Base-by-base conservation (phyloP, 805 yeast species). In the Dipodascopsis tothii region DNA sequence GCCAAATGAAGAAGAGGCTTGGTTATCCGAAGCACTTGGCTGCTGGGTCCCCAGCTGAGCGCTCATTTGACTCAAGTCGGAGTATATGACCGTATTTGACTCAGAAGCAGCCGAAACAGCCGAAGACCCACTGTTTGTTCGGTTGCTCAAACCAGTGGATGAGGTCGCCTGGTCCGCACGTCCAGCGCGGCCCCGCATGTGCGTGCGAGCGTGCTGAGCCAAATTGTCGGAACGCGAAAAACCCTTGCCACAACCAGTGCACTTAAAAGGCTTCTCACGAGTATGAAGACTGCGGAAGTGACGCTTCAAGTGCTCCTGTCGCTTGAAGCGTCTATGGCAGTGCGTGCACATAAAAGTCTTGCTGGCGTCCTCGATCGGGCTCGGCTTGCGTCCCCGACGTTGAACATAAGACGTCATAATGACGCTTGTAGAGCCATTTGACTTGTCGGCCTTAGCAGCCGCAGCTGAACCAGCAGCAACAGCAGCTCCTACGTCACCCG, bases 211-310 rank as follows among this genome's bases (percentile, higher is more conserved):
- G 43, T 62, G 65, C 56, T 61, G 65, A 14, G 65, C 43, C 28
- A 61, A 54, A 45, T 61, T 61, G 45, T 61, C 65, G 16, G 62
- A 57, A 21, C 65, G 54, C 20, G 65, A 61, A 41, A 61, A 61
- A 44, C 46, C 40, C 53, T 61, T 61, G 33, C 59, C 57, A 37
- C 65, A 61, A 20, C 51, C 49, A n/a, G 43, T 50, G 46, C 65
- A 61, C 37, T 51, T 55, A 47, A 56, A 61, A 3, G 65, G 52
- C 39, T 48, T 72, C 51, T 83, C 90, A 50, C 77, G 75, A 3
- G 86, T 76, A 61, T 87, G 96, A 3, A 48, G 47, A 1, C 87
- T 70, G 52, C 87, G 71, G 60, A 71, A 65, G 62, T 87, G 96
- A 21, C 72, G 60, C 39, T 66, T 64, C 37, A 67, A 56, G 46